phyloP scores from a whole-genome alignment of 345 rosid species.

The Nasturtium officinale region DNA sequence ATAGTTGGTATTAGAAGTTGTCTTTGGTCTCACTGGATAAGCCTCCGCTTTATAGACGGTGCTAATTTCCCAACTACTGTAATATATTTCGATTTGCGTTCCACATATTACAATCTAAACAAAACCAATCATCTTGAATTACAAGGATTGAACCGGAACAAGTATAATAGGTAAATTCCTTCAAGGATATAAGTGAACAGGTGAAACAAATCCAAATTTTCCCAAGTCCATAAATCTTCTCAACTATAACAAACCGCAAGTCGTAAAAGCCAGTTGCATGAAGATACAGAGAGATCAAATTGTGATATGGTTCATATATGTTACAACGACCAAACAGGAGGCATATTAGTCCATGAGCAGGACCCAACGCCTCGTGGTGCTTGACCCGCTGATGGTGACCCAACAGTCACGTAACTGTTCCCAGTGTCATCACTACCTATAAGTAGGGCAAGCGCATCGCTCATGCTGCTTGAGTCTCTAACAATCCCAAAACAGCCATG shows the following conservation, averaged over 20 bases:
- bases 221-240: slow-evolving; percentile 9
- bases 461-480: slow-evolving; percentile 59
- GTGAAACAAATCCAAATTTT: neutral
- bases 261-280: slow-evolving; percentile 17
- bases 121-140: neutral
- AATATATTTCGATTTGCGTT: neutral
- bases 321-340: slow-evolving; percentile 60
- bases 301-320: slow-evolving; percentile 28
- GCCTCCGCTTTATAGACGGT: neutral
- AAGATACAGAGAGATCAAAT: slow-evolving; percentile 27
- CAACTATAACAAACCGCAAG: slow-evolving; percentile 30
- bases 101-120: neutral
- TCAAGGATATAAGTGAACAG: neutral
- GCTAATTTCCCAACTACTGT: neutral
- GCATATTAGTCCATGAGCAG: slow-evolving; percentile 86
- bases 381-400: slow-evolving; percentile 58
- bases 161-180: neutral
- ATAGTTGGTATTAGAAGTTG: neutral
- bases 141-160: neutral
- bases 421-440: slow-evolving; percentile 77
- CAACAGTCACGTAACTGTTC: slow-evolving; percentile 57
- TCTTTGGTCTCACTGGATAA: neutral
- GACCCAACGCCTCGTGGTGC: slow-evolving; percentile 59
- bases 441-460: slow-evolving; percentile 65
- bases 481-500: slow-evolving; percentile 51